Evolutionary conservation across 225 moss, liverwort and hornwort species (phyloP).

Genomic region (Polytrichum commune): DNA sequence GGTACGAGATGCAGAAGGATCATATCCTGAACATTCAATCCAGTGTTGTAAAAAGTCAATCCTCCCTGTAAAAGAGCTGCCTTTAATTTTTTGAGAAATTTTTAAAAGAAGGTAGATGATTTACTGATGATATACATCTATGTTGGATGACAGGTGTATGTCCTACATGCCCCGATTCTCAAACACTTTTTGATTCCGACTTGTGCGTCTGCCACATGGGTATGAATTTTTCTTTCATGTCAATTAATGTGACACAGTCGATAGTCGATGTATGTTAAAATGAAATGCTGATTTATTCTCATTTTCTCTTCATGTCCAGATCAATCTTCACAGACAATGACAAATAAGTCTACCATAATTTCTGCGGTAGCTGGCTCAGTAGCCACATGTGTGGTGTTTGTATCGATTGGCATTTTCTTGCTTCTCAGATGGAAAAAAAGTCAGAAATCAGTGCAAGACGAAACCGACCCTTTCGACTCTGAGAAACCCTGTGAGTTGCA

Average conservation of each 20-base stretch:
- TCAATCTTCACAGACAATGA: neutral
- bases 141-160: neutral
- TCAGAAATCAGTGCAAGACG: neutral
- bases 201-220: conserved; percentile 1
- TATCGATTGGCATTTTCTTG: conserved; percentile 16
- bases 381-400: conserved; percentile 18
- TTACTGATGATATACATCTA: neutral
- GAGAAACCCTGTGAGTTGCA: conserved; percentile 16
- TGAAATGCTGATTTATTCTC: neutral
- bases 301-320: neutral
- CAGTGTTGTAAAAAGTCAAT: too few species aligned
- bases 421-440: conserved; percentile 22
- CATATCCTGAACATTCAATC: too few species aligned
- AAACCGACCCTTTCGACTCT: conserved; percentile 16
- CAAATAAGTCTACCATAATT: conserved; percentile 6
- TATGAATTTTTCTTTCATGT: neutral
- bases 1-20: too few species aligned
- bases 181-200: neutral
- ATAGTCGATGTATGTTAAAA: too few species aligned
- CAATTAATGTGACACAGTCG: too few species aligned
- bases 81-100: too few species aligned
- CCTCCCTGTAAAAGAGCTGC: too few species aligned
- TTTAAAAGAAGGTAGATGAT: neutral
- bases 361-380: conserved; percentile 28
- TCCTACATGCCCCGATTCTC: neutral